Base-by-base conservation (phyloP, 805 yeast genomes). In the Cyberlindnera xylosilytica region DNA sequence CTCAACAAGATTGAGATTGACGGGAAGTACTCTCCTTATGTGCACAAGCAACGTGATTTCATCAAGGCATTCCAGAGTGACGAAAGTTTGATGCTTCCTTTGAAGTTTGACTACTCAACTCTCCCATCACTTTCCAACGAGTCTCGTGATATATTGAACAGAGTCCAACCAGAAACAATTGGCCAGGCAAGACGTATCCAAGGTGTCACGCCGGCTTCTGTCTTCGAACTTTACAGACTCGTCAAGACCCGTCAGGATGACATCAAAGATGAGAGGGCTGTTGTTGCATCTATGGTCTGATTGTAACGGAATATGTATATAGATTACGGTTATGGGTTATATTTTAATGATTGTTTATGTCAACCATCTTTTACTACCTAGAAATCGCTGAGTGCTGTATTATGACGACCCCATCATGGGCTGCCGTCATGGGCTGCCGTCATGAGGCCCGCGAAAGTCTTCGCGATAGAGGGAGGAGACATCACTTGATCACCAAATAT, bases 161-260 rank as follows among this genome's bases (percentile, higher is more conserved):
- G 73, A 10, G 79, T 87, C 13, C 83, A 86, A 47, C 99, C 99
- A 0, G 78, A 78, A 41, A 93, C 97, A 0, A 78, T 93, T 34
- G 98, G 98, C 0, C 98, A 93, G 60, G 98, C 98, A 0, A 74
- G 96, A 59, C 72, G 98, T 52, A 84, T 91, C 11, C 95, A 93
- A 56, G 98, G 99, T 1, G 81, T 93, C 2, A 91, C 98, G 0
- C 96, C 98, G 0, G 91, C 97, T 0, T 93, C 97, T 0, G 69
- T 87, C 15, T 84, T 88, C 49, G 95, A 87, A 57, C 69, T 90
- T 36, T 86, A 81, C 57, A 70, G 81, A 47, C 60, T 83, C 42
- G 70, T 59, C 6, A 63, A 60, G 46, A 38, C 57, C 10, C 54
- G 57, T 38, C 66, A 61, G 40, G 38, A 43, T 1, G 54, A 52